Conservation (phyloP, 306 rosid genomes). For the Hippophae gyantsensis region DNA sequence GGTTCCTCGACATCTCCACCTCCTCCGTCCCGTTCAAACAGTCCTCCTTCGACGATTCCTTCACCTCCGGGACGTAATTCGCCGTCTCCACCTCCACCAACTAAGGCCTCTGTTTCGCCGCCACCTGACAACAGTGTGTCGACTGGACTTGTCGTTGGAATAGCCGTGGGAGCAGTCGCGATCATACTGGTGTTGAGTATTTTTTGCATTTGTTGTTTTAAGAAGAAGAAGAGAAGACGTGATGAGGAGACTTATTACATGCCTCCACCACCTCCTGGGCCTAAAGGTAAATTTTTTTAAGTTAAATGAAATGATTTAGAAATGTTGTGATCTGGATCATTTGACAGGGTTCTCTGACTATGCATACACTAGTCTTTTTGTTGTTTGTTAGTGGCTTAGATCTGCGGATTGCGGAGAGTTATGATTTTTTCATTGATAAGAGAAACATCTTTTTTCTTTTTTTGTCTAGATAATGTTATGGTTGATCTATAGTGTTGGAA, state of each 20-base stretch:
- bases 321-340: background rate
- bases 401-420: conserved; percentile 8
- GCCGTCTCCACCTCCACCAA: conserved; percentile 23
- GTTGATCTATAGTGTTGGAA: too few relatives aligned
- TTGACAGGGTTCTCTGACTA: background rate
- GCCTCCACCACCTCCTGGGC: conserved; percentile 43
- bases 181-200: conserved; percentile 45
- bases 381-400: conserved; percentile 1
- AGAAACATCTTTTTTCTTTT: too few relatives aligned
- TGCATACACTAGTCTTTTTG: background rate
- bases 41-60: conserved; percentile 3
- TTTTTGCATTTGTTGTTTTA: conserved; percentile 46
- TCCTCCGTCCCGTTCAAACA: conserved; percentile 7
- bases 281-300: conserved; percentile 49
- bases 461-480: too few relatives aligned
- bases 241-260: conserved; percentile 42
- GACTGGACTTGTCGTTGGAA: conserved; percentile 53
- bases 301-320: background rate
- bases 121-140: conserved; percentile 27
- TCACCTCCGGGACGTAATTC: background rate
- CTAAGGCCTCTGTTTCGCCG: conserved; percentile 29
- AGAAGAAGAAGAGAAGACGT: conserved; percentile 65
- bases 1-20: conserved; percentile 15
- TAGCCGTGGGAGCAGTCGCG: conserved; percentile 60
- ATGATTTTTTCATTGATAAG: background rate